Percentiles rank a stretch among this genome's conserved stretches.
phyloP scores from a whole-genome alignment of 176 grass and related monocot genomes.

The Melocanna baccifera region DNA sequence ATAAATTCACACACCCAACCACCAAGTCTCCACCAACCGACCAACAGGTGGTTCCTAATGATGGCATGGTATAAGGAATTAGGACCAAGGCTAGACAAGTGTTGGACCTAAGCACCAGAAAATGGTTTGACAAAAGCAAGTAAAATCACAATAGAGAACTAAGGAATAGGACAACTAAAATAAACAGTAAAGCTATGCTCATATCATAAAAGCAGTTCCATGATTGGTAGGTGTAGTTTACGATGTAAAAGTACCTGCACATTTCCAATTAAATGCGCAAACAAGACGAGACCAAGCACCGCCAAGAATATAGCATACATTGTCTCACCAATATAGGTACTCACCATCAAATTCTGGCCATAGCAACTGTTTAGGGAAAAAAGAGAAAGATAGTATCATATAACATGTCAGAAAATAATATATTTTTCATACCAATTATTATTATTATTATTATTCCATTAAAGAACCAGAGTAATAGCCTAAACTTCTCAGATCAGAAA shows the following conservation, averaged over 20 bases:
- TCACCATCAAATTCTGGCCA: constrained; percentile 82
- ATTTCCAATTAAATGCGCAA: constrained; percentile 96
- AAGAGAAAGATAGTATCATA: not conserved
- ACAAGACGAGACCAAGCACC: constrained; percentile 78
- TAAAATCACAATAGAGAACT: not conserved
- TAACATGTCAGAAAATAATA: constrained; percentile 9
- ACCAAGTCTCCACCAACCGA: too few species aligned
- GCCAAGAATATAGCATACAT: constrained; percentile 90
- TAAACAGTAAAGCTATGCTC: not conserved
- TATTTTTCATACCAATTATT: not conserved
- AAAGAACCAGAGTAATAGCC: not conserved
- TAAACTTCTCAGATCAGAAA: not conserved
- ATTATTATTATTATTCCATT: not conserved
- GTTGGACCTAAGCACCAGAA: not conserved
- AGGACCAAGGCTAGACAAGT: not conserved
- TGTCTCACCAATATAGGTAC: constrained; percentile 95
- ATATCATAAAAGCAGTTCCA: not conserved
- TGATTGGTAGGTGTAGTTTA: constrained; percentile 9
- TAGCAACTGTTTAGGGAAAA: constrained; percentile 66
- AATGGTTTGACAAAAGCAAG: not conserved
- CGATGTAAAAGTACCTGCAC: constrained; percentile 62
- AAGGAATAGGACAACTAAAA: not conserved
- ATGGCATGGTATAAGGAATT: not conserved
- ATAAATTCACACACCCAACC: too few species aligned
- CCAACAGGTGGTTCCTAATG: too few species aligned